A percentile compares a stretch with the other conserved stretches of the same genome.
phyloP scores from a whole-genome alignment of 257 asterid species.

The Vinca minor region DNA sequence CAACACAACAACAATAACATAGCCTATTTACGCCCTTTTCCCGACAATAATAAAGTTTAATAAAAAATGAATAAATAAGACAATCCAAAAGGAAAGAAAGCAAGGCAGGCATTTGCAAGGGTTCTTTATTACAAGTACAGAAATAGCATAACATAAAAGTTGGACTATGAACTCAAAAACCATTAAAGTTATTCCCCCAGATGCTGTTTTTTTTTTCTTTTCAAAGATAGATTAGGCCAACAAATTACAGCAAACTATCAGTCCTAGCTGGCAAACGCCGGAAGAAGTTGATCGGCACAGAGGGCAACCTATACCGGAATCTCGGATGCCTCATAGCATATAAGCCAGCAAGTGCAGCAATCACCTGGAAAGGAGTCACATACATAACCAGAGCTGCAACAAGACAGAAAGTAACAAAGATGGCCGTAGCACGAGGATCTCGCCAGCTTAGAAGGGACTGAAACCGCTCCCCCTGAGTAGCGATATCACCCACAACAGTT shows the following conservation, averaged over 20 bases:
- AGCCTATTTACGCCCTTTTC: no score
- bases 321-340: constrained; percentile 87
- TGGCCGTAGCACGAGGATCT: constrained; percentile 82
- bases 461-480: constrained; percentile 69
- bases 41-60: no score
- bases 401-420: constrained; percentile 72
- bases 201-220: background rate
- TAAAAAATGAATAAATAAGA: no score
- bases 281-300: constrained; percentile 71
- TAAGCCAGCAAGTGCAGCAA: constrained; percentile 65
- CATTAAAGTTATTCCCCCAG: background rate
- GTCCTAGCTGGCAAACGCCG: constrained; percentile 35
- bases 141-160: background rate
- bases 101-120: background rate
- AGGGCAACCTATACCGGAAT: constrained; percentile 65
- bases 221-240: background rate
- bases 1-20: no score
- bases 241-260: constrained; percentile 39
- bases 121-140: background rate
- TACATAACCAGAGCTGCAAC: constrained; percentile 56
- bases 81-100: no score
- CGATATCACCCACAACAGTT: constrained; percentile 83
- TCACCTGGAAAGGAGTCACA: constrained; percentile 75
- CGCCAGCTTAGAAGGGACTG: constrained; percentile 79
- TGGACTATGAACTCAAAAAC: background rate